Evolutionary conservation across 2,329 filamentous ascomycete species (phyloP).

Genomic region (Leptodontidium sp.): DNA sequence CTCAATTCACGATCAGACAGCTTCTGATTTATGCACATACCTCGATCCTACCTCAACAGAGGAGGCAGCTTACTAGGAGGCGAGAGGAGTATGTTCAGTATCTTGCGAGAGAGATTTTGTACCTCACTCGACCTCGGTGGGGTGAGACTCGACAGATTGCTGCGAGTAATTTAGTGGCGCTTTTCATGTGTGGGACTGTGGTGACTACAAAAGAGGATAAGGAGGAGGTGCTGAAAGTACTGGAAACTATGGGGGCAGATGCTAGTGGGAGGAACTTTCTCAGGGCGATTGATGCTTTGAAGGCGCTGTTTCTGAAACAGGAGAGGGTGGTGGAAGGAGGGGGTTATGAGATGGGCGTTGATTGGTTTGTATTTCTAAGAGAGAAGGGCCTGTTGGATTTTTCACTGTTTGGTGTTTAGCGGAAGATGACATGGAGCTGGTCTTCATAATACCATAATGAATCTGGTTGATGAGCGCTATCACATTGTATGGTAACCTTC

Average conservation of each 20-base stretch:
- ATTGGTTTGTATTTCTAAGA: conserved; percentile 19
- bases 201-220: not conserved
- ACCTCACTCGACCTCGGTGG: conserved; percentile 16
- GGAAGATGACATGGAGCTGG: conserved; percentile 5
- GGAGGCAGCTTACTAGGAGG: conserved; percentile 3
- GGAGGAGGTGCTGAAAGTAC: conserved; percentile 7
- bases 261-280: conserved; percentile 21
- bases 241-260: conserved; percentile 13
- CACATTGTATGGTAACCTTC: too few species aligned
- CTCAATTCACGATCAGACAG: conserved; percentile 13
- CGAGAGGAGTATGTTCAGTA: conserved; percentile 18
- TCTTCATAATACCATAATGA: not conserved
- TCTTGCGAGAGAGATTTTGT: conserved; percentile 13
- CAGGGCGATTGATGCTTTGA: conserved; percentile 10
- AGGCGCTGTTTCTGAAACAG: conserved; percentile 15
- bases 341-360: conserved; percentile 13
- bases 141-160: conserved; percentile 6
- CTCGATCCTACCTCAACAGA: conserved; percentile 13
- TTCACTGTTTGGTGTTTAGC: conserved; percentile 17
- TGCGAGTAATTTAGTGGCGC: conserved; percentile 15
- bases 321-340: not conserved
- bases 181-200: conserved; percentile 19
- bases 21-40: conserved; percentile 12
- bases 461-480: too few species aligned
- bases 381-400: conserved; percentile 21